Evolutionary conservation across 352 stramenopile genomes (phyloP).

Genomic region (Phytophthora hybrid): DNA sequence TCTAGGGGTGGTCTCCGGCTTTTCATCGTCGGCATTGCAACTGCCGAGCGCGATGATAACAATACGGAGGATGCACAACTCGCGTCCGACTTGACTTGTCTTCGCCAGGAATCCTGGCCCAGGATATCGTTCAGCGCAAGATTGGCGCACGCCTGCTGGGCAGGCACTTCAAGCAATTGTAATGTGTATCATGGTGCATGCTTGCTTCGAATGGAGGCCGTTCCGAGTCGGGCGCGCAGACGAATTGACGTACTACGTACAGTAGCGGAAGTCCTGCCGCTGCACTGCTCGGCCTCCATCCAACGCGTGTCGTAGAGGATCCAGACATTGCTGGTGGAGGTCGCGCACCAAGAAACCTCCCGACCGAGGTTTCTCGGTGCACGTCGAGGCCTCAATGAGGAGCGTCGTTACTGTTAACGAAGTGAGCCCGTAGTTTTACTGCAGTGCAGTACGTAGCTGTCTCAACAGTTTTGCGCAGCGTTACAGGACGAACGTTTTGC

Average conservation of each 20-base stretch:
- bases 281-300: conserved; percentile 7
- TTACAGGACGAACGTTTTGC: conserved; percentile 3
- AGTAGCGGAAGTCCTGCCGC: conserved; percentile 1
- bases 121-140: too few species aligned
- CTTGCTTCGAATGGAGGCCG: too few species aligned
- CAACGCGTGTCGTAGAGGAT: conserved; percentile 13
- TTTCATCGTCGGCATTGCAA: conserved; percentile 13
- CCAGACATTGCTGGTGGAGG: conserved; percentile 15
- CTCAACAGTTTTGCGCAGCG: background rate
- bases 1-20: conserved; percentile 1
- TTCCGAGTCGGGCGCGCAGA: too few species aligned
- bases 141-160: too few species aligned
- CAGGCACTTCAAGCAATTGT: too few species aligned
- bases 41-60: conserved; percentile 18
- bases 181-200: too few species aligned
- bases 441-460: background rate
- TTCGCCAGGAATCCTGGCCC: too few species aligned
- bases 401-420: background rate
- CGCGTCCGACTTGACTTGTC: too few species aligned
- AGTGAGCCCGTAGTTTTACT: too few species aligned
- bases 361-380: conserved; percentile 23
- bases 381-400: conserved; percentile 12
- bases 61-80: conserved; percentile 19
- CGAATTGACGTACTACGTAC: too few species aligned
- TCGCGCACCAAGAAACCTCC: conserved; percentile 24